A percentile compares a stretch with the other conserved stretches of the same genome.
phyloP scores from a whole-genome alignment of 1,139 yeast genomes.

The Starmera stellimalicola region DNA sequence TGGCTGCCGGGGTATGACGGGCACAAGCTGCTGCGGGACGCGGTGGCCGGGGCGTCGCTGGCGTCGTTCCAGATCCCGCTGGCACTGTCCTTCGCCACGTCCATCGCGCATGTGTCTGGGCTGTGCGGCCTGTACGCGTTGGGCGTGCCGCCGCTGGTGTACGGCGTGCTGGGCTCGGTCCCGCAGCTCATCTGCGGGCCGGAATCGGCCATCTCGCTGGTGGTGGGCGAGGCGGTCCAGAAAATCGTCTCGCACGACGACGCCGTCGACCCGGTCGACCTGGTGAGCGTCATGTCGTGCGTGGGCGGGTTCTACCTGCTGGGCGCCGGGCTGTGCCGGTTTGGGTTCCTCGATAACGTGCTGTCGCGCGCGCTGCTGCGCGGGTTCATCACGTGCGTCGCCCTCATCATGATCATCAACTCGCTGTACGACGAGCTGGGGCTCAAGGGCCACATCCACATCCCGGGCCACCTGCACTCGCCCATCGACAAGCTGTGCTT shows the following conservation, averaged over 20 bases:
- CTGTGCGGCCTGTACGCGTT: constrained; percentile 76
- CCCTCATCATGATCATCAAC: constrained; percentile 78
- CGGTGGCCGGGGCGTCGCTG: constrained; percentile 76
- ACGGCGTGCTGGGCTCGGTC: constrained; percentile 78
- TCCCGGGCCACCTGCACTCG: constrained; percentile 57
- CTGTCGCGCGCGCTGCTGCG: constrained; percentile 72
- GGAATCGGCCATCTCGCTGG: constrained; percentile 85
- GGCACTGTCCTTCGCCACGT: constrained; percentile 80
- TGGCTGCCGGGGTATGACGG: constrained; percentile 65
- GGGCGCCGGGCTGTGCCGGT: constrained; percentile 70
- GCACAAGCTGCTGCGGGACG: constrained; percentile 55
- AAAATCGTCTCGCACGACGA: constrained; percentile 45
- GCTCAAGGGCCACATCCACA: constrained; percentile 30
- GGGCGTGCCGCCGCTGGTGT: constrained; percentile 76
- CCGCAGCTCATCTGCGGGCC: constrained; percentile 98
- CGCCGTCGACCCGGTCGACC: constrained; percentile 47
- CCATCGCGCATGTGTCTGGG: constrained; percentile 87
- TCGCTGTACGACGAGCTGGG: constrained; percentile 71
- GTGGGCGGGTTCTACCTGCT: constrained; percentile 69
- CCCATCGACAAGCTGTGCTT: constrained; percentile 65
- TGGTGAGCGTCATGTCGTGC: constrained; percentile 66
- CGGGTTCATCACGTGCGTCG: constrained; percentile 93
- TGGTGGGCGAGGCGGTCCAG: constrained; percentile 89
- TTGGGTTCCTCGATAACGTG: constrained; percentile 85
- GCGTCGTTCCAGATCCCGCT: constrained; percentile 92